Evolutionary conservation across 2,329 filamentous ascomycete species (phyloP).

Genomic region (Thielaviopsis euricoi): DNA sequence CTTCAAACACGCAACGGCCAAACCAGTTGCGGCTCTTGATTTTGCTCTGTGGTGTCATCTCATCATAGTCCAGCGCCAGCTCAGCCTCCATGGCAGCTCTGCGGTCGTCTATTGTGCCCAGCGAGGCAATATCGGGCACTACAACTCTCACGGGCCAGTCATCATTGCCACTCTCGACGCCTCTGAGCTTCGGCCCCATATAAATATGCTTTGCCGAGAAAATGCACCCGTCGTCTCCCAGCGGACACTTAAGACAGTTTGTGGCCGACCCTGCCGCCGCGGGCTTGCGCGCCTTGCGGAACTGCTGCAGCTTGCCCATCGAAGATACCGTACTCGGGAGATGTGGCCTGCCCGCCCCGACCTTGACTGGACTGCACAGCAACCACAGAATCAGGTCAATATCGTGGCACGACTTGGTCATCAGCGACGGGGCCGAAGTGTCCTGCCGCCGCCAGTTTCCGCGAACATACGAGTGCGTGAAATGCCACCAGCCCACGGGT

Average conservation of each 20-base stretch:
- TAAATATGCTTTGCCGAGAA: conserved; percentile 82
- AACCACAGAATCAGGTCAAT: conserved; percentile 89
- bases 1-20: conserved; percentile 87
- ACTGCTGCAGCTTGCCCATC: conserved; percentile 60
- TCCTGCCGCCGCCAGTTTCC: conserved; percentile 86
- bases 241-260: conserved; percentile 68
- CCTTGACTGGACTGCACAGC: conserved; percentile 50
- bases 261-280: conserved; percentile 56
- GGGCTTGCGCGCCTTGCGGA: conserved; percentile 62
- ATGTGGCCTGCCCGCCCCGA: conserved; percentile 39
- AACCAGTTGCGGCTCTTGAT: conserved; percentile 53
- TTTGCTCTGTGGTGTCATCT: conserved; percentile 23
- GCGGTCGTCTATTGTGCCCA: conserved; percentile 28
- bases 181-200: conserved; percentile 42
- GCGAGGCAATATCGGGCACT: conserved; percentile 81
- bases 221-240: conserved; percentile 39
- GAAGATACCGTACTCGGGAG: conserved; percentile 63
- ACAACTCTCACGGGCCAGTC: conserved; percentile 80
- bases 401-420: conserved; percentile 94
- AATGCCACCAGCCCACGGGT: conserved; percentile 94
- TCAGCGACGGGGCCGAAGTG: conserved; percentile 59
- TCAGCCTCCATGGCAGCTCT: conserved; percentile 25
- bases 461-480: conserved; percentile 74
- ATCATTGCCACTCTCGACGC: conserved; percentile 47
- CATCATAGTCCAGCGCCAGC: conserved; percentile 37